Percentiles rank a stretch among this genome's conserved stretches.
These are phyloP conservation scores for Hansenula anomala DNA, from an alignment of 1,139 yeast genomes.

Conservation along the genomic window DNA sequence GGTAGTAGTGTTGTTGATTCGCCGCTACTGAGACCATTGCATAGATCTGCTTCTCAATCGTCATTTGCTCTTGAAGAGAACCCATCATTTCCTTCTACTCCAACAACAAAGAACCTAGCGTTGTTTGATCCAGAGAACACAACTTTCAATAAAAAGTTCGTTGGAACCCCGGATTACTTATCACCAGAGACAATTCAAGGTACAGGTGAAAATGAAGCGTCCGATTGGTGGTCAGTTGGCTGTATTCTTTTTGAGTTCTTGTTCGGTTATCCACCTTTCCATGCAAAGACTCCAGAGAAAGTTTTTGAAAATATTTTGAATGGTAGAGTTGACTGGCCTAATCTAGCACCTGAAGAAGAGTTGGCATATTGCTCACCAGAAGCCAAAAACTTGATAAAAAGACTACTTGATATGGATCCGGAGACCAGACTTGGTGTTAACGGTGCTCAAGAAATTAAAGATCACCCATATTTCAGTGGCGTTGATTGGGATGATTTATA, in stretches of 20 bases:
- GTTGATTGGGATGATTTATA: conserved; percentile 75
- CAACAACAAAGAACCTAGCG: conserved; percentile 43
- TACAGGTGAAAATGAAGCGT: conserved; percentile 73
- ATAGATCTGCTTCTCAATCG: conserved; percentile 49
- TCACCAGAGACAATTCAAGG: conserved; percentile 96
- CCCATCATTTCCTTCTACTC: conserved; percentile 8
- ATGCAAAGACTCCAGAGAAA: conserved; percentile 70
- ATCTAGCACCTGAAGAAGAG: conserved; percentile 45
- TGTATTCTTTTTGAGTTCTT: conserved; percentile 90
- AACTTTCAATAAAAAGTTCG: conserved; percentile 55
- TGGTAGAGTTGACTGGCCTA: conserved; percentile 84
- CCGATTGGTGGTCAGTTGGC: conserved; percentile 99
- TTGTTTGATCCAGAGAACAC: conserved; percentile 64
- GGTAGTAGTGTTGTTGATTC: conserved; percentile 40
- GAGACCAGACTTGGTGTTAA: conserved; percentile 62
- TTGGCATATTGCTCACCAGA: conserved; percentile 50
- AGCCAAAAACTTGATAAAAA: conserved; percentile 70
- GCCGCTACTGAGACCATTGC: conserved; percentile 44
- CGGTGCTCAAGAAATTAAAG: conserved; percentile 75
- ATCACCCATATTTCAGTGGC: conserved; percentile 70
- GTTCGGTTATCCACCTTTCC: conserved; percentile 95
- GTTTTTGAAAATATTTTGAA: conserved; percentile 78
- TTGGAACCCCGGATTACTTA: conserved; percentile 96
- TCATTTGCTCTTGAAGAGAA: conserved; percentile 55
- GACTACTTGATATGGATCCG: conserved; percentile 61